Evolutionary conservation across 768 basidiomycete genomes (phyloP).

Genomic region (Naematelia encephala): DNA sequence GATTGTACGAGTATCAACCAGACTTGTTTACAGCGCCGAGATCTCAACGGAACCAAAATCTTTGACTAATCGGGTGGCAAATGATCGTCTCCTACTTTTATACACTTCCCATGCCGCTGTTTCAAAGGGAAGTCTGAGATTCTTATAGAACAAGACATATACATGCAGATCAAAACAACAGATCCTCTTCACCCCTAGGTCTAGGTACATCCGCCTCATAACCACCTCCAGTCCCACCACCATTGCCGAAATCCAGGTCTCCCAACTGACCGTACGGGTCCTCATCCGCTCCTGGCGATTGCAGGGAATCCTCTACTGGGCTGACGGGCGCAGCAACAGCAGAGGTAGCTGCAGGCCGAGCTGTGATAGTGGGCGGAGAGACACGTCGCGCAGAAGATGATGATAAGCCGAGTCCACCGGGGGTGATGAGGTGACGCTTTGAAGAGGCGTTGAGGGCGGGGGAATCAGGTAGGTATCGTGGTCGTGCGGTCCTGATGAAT

Average conservation of each 20-base stretch:
- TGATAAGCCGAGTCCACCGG: constrained; percentile 21
- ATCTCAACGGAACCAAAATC: not conserved
- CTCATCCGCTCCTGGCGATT: constrained; percentile 52
- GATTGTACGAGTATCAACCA: not conserved
- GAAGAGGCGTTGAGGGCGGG: constrained; percentile 84
- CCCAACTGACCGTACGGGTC: constrained; percentile 85
- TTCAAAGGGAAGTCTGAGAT: too few relatives aligned
- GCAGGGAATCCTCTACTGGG: not conserved
- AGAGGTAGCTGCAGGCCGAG: constrained; percentile 11
- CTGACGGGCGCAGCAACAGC: constrained; percentile 5
- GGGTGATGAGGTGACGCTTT: constrained; percentile 52
- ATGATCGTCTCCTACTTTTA: not conserved
- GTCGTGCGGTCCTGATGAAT: constrained; percentile 84
- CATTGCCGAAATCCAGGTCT: constrained; percentile 46
- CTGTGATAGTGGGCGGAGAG: constrained; percentile 15
- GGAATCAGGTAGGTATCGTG: constrained; percentile 76
- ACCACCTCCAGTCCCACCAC: constrained; percentile 51
- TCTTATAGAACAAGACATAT: not conserved
- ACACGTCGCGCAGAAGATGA: not conserved
- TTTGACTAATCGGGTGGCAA: not conserved
- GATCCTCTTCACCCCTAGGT: constrained; percentile 64
- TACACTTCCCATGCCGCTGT: not conserved
- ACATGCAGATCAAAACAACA: constrained; percentile 56
- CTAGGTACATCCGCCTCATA: constrained; percentile 66
- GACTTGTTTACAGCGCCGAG: not conserved